These are phyloP conservation scores for Triticum urartu DNA, from an alignment of 176 grass and related monocot species.

Conservation along the genomic window DNA sequence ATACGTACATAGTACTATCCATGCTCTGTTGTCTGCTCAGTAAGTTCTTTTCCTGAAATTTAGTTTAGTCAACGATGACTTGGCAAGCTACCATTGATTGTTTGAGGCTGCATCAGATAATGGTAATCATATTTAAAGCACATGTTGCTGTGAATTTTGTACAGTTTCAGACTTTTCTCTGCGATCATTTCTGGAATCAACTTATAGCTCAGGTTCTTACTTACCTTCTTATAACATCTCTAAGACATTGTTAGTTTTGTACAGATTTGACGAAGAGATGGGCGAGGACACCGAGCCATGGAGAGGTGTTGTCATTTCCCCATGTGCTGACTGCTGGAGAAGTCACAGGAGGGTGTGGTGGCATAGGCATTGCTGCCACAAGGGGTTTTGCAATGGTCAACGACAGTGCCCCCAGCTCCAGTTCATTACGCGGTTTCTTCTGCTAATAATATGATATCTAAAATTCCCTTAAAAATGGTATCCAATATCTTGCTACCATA, in stretches of 20 bases:
- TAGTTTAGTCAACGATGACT: no score
- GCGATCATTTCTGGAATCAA: neutral
- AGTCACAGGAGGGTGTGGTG: neutral
- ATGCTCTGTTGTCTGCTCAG: no score
- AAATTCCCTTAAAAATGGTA: neutral
- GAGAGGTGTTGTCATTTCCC: neutral
- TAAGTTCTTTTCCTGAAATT: no score
- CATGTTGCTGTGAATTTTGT: neutral
- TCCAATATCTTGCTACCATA: neutral
- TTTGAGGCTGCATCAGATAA: neutral
- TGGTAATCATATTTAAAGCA: neutral
- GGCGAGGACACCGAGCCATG: no score
- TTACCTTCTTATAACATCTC: no score
- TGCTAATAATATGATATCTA: neutral
- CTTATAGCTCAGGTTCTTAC: neutral
- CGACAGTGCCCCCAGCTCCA: neutral
- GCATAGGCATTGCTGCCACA: neutral
- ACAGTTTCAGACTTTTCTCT: neutral
- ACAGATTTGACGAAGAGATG: neutral
- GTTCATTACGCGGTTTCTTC: neutral
- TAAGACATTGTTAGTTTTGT: neutral
- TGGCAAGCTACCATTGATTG: neutral
- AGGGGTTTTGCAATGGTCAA: neutral
- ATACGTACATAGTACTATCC: neutral
- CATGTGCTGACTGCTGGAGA: neutral